phyloP scores from a whole-genome alignment of 129 eudicot species.

The Saussurea involucrata region DNA sequence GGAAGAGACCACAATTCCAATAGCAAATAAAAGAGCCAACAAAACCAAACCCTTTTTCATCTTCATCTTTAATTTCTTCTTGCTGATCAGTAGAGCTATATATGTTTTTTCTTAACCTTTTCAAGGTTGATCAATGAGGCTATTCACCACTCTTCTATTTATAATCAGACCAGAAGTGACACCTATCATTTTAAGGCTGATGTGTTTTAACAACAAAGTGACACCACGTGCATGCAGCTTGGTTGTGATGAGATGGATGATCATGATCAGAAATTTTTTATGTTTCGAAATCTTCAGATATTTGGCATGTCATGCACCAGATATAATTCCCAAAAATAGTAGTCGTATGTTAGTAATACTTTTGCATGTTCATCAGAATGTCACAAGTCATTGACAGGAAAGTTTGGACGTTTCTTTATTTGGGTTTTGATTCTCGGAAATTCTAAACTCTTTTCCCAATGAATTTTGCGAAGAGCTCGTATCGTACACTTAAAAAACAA shows the following conservation, averaged over 20 bases:
- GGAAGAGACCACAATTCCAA: slow-evolving; percentile 24
- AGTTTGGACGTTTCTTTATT: slow-evolving; percentile 24
- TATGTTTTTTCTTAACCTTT: not conserved
- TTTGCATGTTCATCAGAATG: not conserved
- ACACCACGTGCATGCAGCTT: slow-evolving; percentile 20
- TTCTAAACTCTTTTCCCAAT: not conserved
- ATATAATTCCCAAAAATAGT: not conserved
- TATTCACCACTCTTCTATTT: slow-evolving; percentile 1
- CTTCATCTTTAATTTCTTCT: slow-evolving; percentile 30
- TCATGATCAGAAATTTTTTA: not conserved
- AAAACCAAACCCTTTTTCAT: slow-evolving; percentile 23
- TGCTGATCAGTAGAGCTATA: not conserved
- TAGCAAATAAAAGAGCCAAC: slow-evolving; percentile 28
- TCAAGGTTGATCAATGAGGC: not conserved
- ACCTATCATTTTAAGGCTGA: slow-evolving; percentile 28
- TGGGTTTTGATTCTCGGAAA: slow-evolving; percentile 18
- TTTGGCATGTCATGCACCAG: not conserved
- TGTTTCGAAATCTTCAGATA: not conserved
- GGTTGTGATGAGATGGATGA: slow-evolving; percentile 27
- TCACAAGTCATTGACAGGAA: slow-evolving; percentile 18
- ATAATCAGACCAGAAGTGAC: slow-evolving; percentile 24
- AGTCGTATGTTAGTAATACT: not conserved
- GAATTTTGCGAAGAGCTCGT: not conserved
- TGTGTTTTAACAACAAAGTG: slow-evolving; percentile 9
- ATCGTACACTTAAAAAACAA: too few species aligned